Conservation (phyloP, 2,329 filamentous ascomycete genomes). For the Aspergillus sergii region DNA sequence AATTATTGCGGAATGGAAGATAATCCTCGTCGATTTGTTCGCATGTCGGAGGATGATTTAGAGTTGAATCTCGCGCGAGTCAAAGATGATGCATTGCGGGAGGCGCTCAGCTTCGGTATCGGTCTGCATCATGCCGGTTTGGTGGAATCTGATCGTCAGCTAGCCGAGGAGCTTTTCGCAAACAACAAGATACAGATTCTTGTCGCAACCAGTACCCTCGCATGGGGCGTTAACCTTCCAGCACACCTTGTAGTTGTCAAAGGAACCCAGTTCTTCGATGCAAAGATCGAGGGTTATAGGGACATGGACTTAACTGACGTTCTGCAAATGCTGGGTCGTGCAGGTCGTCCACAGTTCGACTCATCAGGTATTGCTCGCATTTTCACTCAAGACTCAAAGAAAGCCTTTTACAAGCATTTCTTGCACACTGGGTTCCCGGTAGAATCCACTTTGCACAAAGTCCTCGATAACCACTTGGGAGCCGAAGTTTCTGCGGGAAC, state of each 20-base stretch:
- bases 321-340: conserved; percentile 94
- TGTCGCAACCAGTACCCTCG: conserved; percentile 91
- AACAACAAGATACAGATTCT: conserved; percentile 98
- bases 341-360: conserved; percentile 94
- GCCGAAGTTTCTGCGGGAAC: conserved; percentile 94
- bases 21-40: conserved; percentile 87
- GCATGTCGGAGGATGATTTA: conserved; percentile 93
- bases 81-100: conserved; percentile 88
- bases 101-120: conserved; percentile 96
- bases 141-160: conserved; percentile 87
- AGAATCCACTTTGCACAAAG: conserved; percentile 93
- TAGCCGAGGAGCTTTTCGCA: conserved; percentile 91
- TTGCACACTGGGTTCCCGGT: conserved; percentile 97
- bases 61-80: conserved; percentile 84
- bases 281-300: conserved; percentile 95
- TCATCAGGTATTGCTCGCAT: conserved; percentile 94
- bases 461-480: conserved; percentile 93
- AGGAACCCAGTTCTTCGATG: conserved; percentile 96
- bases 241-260: conserved; percentile 97
- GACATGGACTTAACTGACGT: conserved; percentile 99
- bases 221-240: conserved; percentile 97
- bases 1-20: conserved; percentile 99
- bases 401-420: conserved; percentile 99
- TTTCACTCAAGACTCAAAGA: conserved; percentile 96
- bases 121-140: conserved; percentile 96